These are phyloP conservation scores for Fusarium lateritium DNA, from an alignment of 2,329 filamentous ascomycete species.

Conservation along the genomic window DNA sequence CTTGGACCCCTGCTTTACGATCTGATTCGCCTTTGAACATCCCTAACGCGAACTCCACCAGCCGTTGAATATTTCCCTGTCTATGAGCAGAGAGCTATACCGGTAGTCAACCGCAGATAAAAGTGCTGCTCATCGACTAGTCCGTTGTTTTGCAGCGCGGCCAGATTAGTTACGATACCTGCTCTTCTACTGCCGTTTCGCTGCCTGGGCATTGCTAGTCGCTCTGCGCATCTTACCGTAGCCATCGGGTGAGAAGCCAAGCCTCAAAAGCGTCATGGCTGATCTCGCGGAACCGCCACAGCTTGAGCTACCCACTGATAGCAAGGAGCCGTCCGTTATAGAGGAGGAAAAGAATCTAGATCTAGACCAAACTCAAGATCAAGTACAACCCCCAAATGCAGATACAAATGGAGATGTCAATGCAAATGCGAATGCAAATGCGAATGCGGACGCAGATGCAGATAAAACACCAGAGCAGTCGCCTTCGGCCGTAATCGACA, in stretches of 20 bases:
- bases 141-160: not conserved
- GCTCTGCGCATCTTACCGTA: constrained; percentile 1
- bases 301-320: constrained; percentile 16
- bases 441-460: constrained; percentile 6
- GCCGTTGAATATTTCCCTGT: constrained; percentile 18
- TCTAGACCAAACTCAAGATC: constrained; percentile 24
- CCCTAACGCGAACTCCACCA: constrained; percentile 22
- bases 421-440: not conserved
- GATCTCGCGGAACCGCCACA: constrained; percentile 18
- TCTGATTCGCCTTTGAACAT: constrained; percentile 20
- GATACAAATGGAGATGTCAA: constrained; percentile 1
- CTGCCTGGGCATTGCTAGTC: not conserved
- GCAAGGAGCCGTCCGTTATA: constrained; percentile 1
- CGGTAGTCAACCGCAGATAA: not conserved
- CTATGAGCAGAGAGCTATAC: constrained; percentile 13
- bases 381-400: constrained; percentile 17
- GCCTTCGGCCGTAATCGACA: constrained; percentile 2
- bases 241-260: not conserved
- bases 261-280: constrained; percentile 23
- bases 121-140: not conserved
- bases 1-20: constrained; percentile 29
- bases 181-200: not conserved
- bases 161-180: not conserved
- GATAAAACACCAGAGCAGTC: constrained; percentile 18
- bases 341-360: constrained; percentile 10